phyloP scores from a whole-genome alignment of 2,329 filamentous ascomycete species.

The Dissoconium aciculare region DNA sequence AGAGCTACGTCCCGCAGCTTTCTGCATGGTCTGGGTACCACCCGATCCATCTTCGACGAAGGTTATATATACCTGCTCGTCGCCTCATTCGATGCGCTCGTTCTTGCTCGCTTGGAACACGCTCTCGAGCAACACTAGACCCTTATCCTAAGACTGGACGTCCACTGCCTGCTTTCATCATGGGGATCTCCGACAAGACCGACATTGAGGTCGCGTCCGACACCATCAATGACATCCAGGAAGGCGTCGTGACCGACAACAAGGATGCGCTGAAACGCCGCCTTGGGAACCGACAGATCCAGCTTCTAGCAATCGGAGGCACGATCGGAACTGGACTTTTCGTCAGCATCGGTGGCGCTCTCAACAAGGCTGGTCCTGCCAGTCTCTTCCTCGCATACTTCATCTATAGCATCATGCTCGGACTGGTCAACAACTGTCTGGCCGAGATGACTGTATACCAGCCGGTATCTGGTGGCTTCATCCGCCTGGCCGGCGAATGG shows the following conservation, averaged over 20 bases:
- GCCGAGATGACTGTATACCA: conserved; percentile 40
- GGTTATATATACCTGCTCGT: no score
- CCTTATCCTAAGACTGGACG: no score
- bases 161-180: no score
- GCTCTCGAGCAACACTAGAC: no score
- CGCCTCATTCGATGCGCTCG: no score
- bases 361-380: conserved; percentile 29
- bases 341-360: conserved; percentile 40
- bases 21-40: no score
- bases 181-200: conserved; percentile 4
- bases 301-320: conserved; percentile 21
- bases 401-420: conserved; percentile 37
- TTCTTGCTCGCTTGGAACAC: no score
- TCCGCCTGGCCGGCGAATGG: conserved; percentile 50
- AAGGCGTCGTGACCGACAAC: conserved; percentile 20
- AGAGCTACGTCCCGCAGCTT: no score
- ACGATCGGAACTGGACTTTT: conserved; percentile 17
- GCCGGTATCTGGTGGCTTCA: conserved; percentile 31
- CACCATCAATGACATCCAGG: conserved; percentile 7
- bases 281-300: conserved; percentile 34
- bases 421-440: conserved; percentile 47
- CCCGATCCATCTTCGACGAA: no score
- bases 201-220: conserved; percentile 8
- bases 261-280: conserved; percentile 31
- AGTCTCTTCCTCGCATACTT: conserved; percentile 12